A percentile compares a stretch with the other conserved stretches of the same genome.
phyloP scores from a whole-genome alignment of 208 protist species.

The Novymonas esmeraldas region DNA sequence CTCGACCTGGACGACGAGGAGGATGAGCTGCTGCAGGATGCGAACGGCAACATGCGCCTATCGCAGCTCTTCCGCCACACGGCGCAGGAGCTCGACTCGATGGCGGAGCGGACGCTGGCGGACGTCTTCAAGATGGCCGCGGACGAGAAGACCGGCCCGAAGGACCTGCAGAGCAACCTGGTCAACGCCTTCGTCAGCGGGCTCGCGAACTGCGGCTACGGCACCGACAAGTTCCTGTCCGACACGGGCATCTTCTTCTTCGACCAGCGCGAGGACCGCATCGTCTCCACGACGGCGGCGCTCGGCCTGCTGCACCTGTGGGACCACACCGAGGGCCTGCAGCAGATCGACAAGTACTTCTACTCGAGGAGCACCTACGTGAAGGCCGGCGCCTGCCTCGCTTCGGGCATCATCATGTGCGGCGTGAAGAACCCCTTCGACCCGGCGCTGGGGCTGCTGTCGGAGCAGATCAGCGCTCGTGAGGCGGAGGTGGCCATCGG shows the following conservation, averaged over 20 bases:
- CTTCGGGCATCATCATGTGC: slow-evolving; percentile 88
- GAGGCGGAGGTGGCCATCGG: slow-evolving; percentile 86
- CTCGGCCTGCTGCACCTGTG: slow-evolving; percentile 98
- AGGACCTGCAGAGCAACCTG: slow-evolving; percentile 95
- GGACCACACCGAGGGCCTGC: slow-evolving; percentile 97
- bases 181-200: slow-evolving; percentile 97
- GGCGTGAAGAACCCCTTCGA: slow-evolving; percentile 93
- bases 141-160: slow-evolving; percentile 36
- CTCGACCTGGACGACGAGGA: slow-evolving; percentile 88
- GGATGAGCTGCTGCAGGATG: slow-evolving; percentile 87
- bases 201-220: slow-evolving; percentile 95
- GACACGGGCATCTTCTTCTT: slow-evolving; percentile 91
- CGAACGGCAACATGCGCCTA: slow-evolving; percentile 96
- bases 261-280: slow-evolving; percentile 97
- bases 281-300: slow-evolving; percentile 96
- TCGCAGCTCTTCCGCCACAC: slow-evolving; percentile 95
- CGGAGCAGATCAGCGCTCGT: slow-evolving; percentile 67
- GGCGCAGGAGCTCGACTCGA: slow-evolving; percentile 95
- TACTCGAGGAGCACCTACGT: slow-evolving; percentile 96
- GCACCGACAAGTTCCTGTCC: slow-evolving; percentile 97
- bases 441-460: slow-evolving; percentile 94
- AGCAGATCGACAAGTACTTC: slow-evolving; percentile 96
- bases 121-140: slow-evolving; percentile 97
- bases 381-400: slow-evolving; percentile 97
- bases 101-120: slow-evolving; percentile 97